A percentile compares a stretch with the other conserved stretches of the same genome.
phyloP scores from a whole-genome alignment of 2,329 filamentous ascomycete species.

The Bimuria novae-zelandiae region DNA sequence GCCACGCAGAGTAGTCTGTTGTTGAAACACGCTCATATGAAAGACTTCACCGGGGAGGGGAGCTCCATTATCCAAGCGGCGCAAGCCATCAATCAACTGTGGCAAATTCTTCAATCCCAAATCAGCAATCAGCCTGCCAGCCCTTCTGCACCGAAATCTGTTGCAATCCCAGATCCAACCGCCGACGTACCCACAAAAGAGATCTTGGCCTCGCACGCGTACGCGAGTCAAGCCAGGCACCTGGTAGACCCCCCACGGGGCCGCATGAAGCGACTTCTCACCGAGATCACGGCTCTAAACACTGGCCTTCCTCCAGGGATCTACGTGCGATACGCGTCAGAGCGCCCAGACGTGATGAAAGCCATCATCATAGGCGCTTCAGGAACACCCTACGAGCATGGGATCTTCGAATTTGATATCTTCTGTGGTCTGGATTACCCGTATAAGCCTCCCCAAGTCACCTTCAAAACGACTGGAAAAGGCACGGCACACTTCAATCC shows the following conservation, averaged over 20 bases:
- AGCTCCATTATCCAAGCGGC: conserved; percentile 35
- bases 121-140: conserved; percentile 5
- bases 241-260: conserved; percentile 29
- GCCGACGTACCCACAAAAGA: conserved; percentile 43
- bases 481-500: conserved; percentile 54
- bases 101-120: not conserved
- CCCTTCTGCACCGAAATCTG: not conserved
- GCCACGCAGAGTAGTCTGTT: conserved; percentile 27
- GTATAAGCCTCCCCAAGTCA: conserved; percentile 46
- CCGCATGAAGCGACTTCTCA: conserved; percentile 52
- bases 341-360: conserved; percentile 57
- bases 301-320: conserved; percentile 57
- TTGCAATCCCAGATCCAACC: conserved; percentile 21
- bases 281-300: conserved; percentile 52
- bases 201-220: conserved; percentile 39
- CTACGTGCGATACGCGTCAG: conserved; percentile 53
- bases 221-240: conserved; percentile 11
- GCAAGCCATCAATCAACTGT: conserved; percentile 11
- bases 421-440: conserved; percentile 53
- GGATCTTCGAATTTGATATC: conserved; percentile 61
- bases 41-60: conserved; percentile 30
- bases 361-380: conserved; percentile 55
- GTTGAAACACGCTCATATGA: conserved; percentile 23
- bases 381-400: conserved; percentile 59
- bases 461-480: conserved; percentile 53